Evolutionary conservation across 805 yeast genomes (phyloP).

Genomic region (Wickerhamomyces bovis): DNA sequence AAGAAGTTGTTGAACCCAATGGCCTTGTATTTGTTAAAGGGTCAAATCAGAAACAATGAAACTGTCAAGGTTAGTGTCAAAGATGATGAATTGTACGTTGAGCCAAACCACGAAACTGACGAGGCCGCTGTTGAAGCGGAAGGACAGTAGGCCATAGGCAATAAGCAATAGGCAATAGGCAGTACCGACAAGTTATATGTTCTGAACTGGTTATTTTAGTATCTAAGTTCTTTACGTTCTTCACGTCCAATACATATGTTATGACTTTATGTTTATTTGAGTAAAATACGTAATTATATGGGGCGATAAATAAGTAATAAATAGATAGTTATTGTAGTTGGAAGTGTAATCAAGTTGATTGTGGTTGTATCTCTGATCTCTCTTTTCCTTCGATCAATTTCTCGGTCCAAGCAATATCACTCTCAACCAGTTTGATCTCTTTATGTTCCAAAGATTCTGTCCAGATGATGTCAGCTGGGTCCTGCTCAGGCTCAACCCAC

Average conservation of each 20-base stretch:
- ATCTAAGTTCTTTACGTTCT: too few species aligned
- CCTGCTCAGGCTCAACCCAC: conserved; percentile 89
- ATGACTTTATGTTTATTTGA: background rate
- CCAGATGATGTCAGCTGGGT: conserved; percentile 61
- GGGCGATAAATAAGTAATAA: conserved; percentile 1
- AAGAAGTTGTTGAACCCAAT: conserved; percentile 81
- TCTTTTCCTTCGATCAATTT: conserved; percentile 9
- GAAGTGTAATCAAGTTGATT: background rate
- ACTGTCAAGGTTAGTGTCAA: conserved; percentile 44
- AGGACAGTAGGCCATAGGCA: background rate
- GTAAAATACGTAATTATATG: conserved; percentile 1
- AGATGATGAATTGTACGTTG: conserved; percentile 36
- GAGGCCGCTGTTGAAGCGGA: conserved; percentile 13
- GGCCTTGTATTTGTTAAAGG: conserved; percentile 74
- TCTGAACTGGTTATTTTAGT: too few species aligned
- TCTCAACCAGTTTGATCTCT: conserved; percentile 11
- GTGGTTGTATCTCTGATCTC: background rate
- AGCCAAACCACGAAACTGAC: conserved; percentile 39
- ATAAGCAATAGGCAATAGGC: too few species aligned
- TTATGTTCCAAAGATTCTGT: conserved; percentile 7
- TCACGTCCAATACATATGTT: too few species aligned
- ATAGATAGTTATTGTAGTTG: background rate
- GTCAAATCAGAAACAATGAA: conserved; percentile 61
- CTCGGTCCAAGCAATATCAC: conserved; percentile 18
- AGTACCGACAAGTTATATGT: too few species aligned